Conservation (phyloP, 306 rosid genomes). For the Astragalus glycyphyllos region DNA sequence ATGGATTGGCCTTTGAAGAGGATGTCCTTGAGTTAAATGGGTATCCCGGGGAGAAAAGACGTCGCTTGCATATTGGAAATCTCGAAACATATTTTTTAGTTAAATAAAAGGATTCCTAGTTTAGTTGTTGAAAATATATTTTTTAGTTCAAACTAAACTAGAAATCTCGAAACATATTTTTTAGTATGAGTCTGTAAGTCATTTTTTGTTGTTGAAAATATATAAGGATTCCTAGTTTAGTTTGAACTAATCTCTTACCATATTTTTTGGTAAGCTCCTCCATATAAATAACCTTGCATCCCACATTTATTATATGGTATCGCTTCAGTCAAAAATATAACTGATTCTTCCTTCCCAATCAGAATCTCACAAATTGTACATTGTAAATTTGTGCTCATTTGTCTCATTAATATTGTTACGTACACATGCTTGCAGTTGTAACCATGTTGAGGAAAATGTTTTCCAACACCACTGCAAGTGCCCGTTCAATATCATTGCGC, state of each 20-base stretch:
- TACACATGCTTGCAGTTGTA: conserved; percentile 26
- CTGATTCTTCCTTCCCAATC: background rate
- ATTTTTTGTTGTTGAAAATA: background rate
- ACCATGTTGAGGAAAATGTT: conserved; percentile 33
- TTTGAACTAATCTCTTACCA: background rate
- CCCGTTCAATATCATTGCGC: conserved; percentile 39
- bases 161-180: conserved; percentile 27
- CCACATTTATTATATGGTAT: background rate
- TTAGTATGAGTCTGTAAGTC: background rate
- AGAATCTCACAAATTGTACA: background rate
- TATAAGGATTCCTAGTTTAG: background rate
- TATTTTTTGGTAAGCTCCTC: background rate
- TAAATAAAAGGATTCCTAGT: no score
- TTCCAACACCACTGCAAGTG: conserved; percentile 12
- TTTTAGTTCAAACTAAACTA: no score
- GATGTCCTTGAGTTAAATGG: conserved; percentile 19
- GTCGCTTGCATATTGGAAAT: conserved; percentile 26
- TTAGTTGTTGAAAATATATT: no score
- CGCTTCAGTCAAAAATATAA: background rate
- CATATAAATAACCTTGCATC: background rate
- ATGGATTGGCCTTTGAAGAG: background rate
- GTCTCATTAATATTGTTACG: background rate
- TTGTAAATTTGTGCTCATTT: background rate
- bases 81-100: no score
- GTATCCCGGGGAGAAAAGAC: conserved; percentile 10